Evolutionary conservation across 2,329 filamentous ascomycete genomes (phyloP).

Genomic region (Alternaria metachromatica): DNA sequence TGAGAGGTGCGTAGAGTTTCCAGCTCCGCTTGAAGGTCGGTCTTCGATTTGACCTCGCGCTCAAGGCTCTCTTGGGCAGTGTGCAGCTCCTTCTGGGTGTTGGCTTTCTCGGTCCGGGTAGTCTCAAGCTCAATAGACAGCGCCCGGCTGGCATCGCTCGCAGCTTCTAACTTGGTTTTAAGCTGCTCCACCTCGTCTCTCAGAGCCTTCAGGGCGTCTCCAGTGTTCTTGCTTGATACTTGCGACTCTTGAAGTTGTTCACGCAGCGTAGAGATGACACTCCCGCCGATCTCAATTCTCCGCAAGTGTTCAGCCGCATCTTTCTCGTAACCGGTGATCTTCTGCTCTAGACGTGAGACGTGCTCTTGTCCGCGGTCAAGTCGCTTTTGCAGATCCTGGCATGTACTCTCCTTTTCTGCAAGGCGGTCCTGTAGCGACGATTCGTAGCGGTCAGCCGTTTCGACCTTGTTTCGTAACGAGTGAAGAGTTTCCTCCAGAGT

Average conservation of each 20-base stretch:
- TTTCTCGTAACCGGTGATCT: constrained; percentile 27
- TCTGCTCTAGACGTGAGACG: constrained; percentile 25
- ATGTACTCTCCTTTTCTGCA: constrained; percentile 26
- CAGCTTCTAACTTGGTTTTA: constrained; percentile 17
- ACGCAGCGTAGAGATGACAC: constrained; percentile 31
- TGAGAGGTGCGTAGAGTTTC: constrained; percentile 23
- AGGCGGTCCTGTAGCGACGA: constrained; percentile 30
- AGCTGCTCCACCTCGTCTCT: constrained; percentile 25
- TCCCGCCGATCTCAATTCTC: constrained; percentile 29
- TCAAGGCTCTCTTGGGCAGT: constrained; percentile 16
- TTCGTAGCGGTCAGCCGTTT: constrained; percentile 30
- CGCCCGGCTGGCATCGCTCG: constrained; percentile 19
- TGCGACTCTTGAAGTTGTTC: constrained; percentile 33
- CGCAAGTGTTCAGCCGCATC: constrained; percentile 32
- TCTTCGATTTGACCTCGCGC: constrained; percentile 19
- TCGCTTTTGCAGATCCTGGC: constrained; percentile 20
- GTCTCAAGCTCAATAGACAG: constrained; percentile 33
- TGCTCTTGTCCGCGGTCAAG: constrained; percentile 34
- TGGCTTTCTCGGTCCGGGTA: constrained; percentile 19
- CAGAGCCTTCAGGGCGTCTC: constrained; percentile 30
- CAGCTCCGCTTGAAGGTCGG: constrained; percentile 30
- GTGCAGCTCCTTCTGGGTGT: constrained; percentile 29
- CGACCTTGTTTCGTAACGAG: constrained; percentile 26
- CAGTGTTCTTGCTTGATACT: constrained; percentile 24
- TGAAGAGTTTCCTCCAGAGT: constrained; percentile 30